Evolutionary conservation across 768 basidiomycete genomes (phyloP).

Genomic region (Holtermannia corniformis): DNA sequence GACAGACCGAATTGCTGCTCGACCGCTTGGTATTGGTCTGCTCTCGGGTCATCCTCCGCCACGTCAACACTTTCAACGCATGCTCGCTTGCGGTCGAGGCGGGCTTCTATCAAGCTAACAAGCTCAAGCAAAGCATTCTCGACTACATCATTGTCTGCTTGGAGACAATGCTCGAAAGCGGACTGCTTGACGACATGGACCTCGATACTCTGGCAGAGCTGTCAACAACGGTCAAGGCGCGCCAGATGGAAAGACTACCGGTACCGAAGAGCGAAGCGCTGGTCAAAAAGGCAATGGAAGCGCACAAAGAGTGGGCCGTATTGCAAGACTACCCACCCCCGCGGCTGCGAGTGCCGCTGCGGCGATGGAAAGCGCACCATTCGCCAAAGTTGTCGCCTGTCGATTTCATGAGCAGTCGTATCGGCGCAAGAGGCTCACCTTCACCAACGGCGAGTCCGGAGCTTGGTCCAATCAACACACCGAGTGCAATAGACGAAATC

Average conservation of each 20-base stretch:
- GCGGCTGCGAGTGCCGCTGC: constrained; percentile 26
- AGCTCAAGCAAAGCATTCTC: constrained; percentile 64
- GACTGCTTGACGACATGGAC: constrained; percentile 68
- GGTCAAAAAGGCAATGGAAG: constrained; percentile 51
- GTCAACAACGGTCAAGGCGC: constrained; percentile 49
- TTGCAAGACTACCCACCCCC: constrained; percentile 42
- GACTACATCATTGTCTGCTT: constrained; percentile 70
- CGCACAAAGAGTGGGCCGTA: constrained; percentile 61
- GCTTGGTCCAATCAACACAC: constrained; percentile 32
- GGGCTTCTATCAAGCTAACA: constrained; percentile 59
- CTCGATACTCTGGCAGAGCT: constrained; percentile 59
- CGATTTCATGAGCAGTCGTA: constrained; percentile 13
- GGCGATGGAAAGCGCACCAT: constrained; percentile 19
- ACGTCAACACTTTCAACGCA: constrained; percentile 64
- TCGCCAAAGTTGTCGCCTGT: constrained; percentile 36
- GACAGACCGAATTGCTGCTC: constrained; percentile 76
- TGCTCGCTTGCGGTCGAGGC: constrained; percentile 74
- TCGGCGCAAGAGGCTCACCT: constrained; percentile 18
- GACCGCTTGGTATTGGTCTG: constrained; percentile 75
- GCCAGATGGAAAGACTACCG: constrained; percentile 60
- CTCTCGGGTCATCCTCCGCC: constrained; percentile 60
- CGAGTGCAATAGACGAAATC: constrained; percentile 52
- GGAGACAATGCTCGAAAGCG: constrained; percentile 74
- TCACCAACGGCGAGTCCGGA: constrained; percentile 31
- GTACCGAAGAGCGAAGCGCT: constrained; percentile 54